phyloP scores from a whole-genome alignment of 2,329 filamentous ascomycete species.

The Aspergillus glaucus region DNA sequence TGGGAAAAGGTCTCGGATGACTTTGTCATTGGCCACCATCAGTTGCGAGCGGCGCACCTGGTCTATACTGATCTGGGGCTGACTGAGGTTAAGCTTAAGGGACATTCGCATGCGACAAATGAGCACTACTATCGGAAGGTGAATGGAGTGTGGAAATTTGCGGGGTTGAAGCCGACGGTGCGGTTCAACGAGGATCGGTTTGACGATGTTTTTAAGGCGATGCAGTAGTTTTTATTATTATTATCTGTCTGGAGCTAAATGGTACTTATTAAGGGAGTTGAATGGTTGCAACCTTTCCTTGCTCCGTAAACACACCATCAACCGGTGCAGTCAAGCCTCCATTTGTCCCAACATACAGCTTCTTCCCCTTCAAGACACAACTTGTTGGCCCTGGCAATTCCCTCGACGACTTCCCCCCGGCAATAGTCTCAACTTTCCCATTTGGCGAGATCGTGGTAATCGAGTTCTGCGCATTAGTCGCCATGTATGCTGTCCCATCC shows the following conservation, averaged over 20 bases:
- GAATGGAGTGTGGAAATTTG: conserved; percentile 57
- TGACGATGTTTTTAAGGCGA: conserved; percentile 45
- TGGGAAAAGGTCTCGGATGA: conserved; percentile 54
- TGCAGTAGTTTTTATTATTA: conserved; percentile 4
- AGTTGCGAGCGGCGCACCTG: conserved; percentile 58
- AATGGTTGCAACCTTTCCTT: conserved; percentile 11
- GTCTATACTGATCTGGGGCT: conserved; percentile 50
- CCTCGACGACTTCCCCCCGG: conserved; percentile 16
- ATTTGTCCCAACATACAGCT: conserved; percentile 19
- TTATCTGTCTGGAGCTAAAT: not conserved
- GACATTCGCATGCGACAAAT: conserved; percentile 55
- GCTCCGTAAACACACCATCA: conserved; percentile 16
- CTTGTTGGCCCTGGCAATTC: conserved; percentile 17
- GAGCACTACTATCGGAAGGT: conserved; percentile 54
- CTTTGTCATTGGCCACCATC: conserved; percentile 56
- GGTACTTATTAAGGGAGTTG: not conserved
- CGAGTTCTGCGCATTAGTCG: conserved; percentile 18
- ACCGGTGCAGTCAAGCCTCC: conserved; percentile 19
- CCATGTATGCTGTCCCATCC: conserved; percentile 16
- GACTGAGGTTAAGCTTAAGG: conserved; percentile 49
- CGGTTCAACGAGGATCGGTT: conserved; percentile 52
- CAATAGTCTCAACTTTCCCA: conserved; percentile 16
- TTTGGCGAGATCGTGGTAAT: conserved; percentile 16
- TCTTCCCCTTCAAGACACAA: conserved; percentile 11
- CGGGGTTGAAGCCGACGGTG: conserved; percentile 51